phyloP scores from a whole-genome alignment of 495 filamentous ascomycete species.

The Neurospora hispaniola region DNA sequence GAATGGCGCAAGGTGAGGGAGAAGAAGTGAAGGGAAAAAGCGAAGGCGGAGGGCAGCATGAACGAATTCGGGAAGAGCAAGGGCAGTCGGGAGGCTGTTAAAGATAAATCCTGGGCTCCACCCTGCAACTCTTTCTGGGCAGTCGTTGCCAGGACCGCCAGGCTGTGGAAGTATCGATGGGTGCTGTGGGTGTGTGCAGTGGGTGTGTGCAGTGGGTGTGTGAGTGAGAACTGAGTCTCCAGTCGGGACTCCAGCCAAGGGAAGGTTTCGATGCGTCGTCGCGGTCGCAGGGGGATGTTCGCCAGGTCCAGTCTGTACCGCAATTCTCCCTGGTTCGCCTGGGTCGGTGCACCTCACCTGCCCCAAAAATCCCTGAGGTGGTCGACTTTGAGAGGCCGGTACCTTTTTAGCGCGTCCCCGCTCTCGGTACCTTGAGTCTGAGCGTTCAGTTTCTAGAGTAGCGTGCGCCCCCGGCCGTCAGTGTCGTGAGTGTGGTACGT shows the following conservation, averaged over 20 bases:
- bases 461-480: neutral
- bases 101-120: constrained; percentile 25
- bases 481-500: neutral
- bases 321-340: neutral
- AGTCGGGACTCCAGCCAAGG: neutral
- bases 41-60: constrained; percentile 9
- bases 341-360: neutral
- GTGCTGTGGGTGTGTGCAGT: neutral
- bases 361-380: neutral
- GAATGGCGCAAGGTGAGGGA: neutral
- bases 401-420: neutral
- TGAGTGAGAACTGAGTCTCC: neutral
- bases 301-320: neutral
- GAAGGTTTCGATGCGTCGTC: neutral
- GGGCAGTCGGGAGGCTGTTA: constrained; percentile 12
- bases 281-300: neutral
- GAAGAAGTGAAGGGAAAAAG: constrained; percentile 4
- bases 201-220: neutral
- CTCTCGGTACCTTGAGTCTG: neutral
- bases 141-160: neutral
- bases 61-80: constrained; percentile 14
- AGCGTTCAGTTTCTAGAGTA: neutral
- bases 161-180: neutral
- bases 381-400: neutral
- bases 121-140: constrained; percentile 7